Conservation (phyloP, 1,284 basidiomycete genomes). For the Ceratobasidium sp. region DNA sequence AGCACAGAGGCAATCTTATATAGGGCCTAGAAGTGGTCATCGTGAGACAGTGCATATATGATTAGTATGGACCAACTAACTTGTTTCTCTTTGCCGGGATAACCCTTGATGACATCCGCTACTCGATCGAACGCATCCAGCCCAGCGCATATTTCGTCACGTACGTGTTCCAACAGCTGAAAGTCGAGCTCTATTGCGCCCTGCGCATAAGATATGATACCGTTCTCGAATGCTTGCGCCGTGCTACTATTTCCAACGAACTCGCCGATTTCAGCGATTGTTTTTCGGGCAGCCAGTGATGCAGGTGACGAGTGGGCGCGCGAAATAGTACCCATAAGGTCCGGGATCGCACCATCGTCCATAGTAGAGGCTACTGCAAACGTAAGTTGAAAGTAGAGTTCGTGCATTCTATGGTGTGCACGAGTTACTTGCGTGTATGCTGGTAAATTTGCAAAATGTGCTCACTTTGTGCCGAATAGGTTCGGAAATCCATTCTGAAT, state of each 20-base stretch:
- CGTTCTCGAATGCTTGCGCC: conserved; percentile 43
- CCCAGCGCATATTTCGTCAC: conserved; percentile 43
- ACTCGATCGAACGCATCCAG: conserved; percentile 40
- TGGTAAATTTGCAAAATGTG: neutral
- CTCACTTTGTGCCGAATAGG: conserved; percentile 43
- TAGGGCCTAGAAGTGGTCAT: conserved; percentile 13
- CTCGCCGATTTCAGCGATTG: conserved; percentile 41
- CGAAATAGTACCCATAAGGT: conserved; percentile 38
- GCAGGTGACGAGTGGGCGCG: conserved; percentile 38
- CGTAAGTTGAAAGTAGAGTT: conserved; percentile 41
- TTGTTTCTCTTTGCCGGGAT: conserved; percentile 44
- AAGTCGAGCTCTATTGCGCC: conserved; percentile 36
- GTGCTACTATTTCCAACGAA: conserved; percentile 36
- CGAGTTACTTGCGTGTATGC: neutral
- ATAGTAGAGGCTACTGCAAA: conserved; percentile 30
- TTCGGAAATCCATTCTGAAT: conserved; percentile 42
- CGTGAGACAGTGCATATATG: neutral
- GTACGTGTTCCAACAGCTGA: conserved; percentile 38
- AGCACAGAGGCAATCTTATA: conserved; percentile 37
- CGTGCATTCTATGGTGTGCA: conserved; percentile 24
- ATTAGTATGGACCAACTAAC: neutral
- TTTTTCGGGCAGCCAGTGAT: conserved; percentile 41
- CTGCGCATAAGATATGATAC: conserved; percentile 43
- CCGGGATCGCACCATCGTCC: conserved; percentile 25
- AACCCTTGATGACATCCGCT: conserved; percentile 34